Evolutionary conservation across 164 flowering plant species (phyloP), one percentile per base, ranked within the genome.

Genomic region (Magnolia kwangsiensis): DNA sequence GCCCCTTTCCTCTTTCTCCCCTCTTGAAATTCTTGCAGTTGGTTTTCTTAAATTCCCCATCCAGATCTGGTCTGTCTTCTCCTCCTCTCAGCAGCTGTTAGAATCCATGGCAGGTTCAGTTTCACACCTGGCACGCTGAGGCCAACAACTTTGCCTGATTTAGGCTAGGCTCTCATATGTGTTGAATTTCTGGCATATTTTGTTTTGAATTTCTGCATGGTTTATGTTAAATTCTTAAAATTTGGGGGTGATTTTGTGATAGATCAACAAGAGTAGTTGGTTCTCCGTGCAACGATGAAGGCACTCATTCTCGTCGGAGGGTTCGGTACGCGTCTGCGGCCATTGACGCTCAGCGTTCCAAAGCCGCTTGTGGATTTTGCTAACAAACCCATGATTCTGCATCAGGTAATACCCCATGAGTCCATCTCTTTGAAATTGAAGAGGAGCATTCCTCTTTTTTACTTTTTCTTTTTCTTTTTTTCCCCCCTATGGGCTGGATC

Each of bases 261-360:
- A 9, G 11, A 74, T 78, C 16, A 21, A 58, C 87, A 87, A 87
- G 81, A 74, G 78, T 76, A 72, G 73, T 37, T 72, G 78, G 45
- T 66, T 58, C 72, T 76, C 74, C 45, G 8, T 58, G 18, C 67
- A 84, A 88, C 51, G 49, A 96, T 96, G 99, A 96, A 96, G 97
- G 99, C 99, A 19, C 94, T 96, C 64, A 94, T 96, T 87, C 98
- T 96, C 67, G 99, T 94, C 83, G 99, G 99, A 82, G 99, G 99
- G 4, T 94, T 92, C 79, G 96, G 99, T 64, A 96, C 97, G 16
- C 86, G 99, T 79, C 82, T 96, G 91, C 89, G 98, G 90, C 99
- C 99, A n/a, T 81, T 96, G 90, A 94, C 99, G 1, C 92, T 96
- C 24, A 96, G 97, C 81, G 85, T 96, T 77, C 99, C 99, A 18